Conservation (phyloP, 768 basidiomycete species). For the Kwoniella heveanensis region DNA sequence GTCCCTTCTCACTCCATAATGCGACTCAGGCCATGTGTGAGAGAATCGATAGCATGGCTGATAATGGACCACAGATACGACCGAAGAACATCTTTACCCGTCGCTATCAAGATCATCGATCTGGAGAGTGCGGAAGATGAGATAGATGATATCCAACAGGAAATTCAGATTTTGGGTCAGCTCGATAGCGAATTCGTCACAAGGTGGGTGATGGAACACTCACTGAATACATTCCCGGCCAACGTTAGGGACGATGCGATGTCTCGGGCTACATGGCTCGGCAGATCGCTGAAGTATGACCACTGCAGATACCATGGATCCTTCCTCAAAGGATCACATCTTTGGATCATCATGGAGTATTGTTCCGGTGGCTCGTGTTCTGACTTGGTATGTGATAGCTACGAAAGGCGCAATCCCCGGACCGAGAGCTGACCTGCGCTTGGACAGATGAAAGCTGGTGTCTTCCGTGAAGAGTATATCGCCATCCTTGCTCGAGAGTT, state of each 20-base stretch:
- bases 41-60: no score
- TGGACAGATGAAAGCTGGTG: conserved; percentile 91
- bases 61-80: conserved; percentile 68
- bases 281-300: neutral
- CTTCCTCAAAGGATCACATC: conserved; percentile 88
- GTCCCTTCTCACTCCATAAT: no score
- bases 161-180: conserved; percentile 96
- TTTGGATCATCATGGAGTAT: conserved; percentile 99
- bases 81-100: conserved; percentile 91
- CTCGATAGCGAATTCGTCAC: conserved; percentile 95
- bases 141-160: conserved; percentile 97
- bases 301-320: conserved; percentile 86
- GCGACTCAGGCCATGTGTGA: no score
- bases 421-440: conserved; percentile 6
- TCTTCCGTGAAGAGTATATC: conserved; percentile 97
- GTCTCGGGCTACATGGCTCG: no score
- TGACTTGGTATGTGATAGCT: conserved; percentile 69
- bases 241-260: no score
- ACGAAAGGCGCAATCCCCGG: no score
- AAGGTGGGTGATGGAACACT: conserved; percentile 64
- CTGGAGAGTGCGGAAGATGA: conserved; percentile 98
- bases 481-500: conserved; percentile 94
- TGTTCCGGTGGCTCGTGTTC: conserved; percentile 98
- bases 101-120: conserved; percentile 99
- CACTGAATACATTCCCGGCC: no score